These are phyloP conservation scores for Solanum chiquidenum DNA, from an alignment of 257 asterid species.

Conservation along the genomic window DNA sequence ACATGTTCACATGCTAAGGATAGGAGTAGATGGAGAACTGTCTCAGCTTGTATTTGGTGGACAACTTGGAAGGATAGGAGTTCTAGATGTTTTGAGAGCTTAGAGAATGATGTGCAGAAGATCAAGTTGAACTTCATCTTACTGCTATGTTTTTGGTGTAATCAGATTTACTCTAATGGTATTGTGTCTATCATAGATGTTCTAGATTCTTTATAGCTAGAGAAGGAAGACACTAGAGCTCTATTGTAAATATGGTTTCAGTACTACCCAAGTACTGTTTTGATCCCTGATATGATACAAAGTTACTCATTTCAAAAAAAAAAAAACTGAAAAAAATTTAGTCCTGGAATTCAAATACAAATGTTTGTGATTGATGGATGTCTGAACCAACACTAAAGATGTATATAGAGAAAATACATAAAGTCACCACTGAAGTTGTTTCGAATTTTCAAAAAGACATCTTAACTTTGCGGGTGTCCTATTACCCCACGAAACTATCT, in stretches of 20 bases:
- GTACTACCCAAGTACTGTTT: not conserved
- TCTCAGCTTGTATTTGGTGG: not conserved
- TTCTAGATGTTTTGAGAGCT: not conserved
- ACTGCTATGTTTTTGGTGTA: not conserved
- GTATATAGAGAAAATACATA: too few relatives aligned
- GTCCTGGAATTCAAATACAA: not conserved
- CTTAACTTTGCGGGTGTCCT: too few relatives aligned
- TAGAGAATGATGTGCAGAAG: not conserved
- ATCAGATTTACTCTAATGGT: not conserved
- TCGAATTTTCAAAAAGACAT: too few relatives aligned
- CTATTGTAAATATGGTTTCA: not conserved
- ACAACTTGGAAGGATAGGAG: not conserved
- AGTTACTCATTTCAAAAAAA: not conserved
- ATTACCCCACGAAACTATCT: too few relatives aligned
- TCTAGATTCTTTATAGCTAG: not conserved
- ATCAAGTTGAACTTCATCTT: not conserved
- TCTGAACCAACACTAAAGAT: not conserved
- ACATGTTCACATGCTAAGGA: not conserved
- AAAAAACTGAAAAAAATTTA: not conserved
- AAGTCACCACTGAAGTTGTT: too few relatives aligned
- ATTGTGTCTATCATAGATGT: not conserved
- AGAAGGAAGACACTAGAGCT: not conserved
- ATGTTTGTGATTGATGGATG: not conserved
- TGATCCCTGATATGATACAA: not conserved
- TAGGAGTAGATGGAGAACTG: not conserved